phyloP scores from a whole-genome alignment of 2,329 filamentous ascomycete genomes.

The Nothomitra cinnamomea region DNA sequence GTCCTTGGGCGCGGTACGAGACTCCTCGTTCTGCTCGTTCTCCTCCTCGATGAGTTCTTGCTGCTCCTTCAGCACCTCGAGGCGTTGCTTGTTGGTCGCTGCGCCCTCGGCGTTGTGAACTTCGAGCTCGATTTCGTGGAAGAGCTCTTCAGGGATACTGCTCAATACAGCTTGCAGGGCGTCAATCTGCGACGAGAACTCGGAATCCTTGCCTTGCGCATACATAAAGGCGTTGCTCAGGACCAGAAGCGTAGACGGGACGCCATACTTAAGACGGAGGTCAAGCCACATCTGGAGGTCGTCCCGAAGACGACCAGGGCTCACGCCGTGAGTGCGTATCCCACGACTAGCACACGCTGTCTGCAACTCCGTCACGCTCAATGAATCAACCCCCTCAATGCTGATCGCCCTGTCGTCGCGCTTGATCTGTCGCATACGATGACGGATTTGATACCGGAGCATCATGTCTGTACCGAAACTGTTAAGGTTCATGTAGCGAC shows the following conservation, averaged over 20 bases:
- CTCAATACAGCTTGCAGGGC: conserved; percentile 83
- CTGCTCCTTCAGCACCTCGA: conserved; percentile 96
- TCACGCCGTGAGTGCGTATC: conserved; percentile 82
- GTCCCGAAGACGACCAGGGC: conserved; percentile 69
- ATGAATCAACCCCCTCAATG: conserved; percentile 80
- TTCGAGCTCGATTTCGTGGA: conserved; percentile 98
- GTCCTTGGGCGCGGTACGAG: conserved; percentile 62
- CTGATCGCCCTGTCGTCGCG: conserved; percentile 88
- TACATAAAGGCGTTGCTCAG: conserved; percentile 98
- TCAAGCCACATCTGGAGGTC: conserved; percentile 92
- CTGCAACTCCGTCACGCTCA: conserved; percentile 88
- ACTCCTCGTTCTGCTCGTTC: conserved; percentile 76
- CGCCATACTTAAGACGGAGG: conserved; percentile 77
- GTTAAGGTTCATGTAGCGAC: conserved; percentile 94
- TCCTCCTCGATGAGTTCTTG: conserved; percentile 96
- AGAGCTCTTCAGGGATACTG: conserved; percentile 91
- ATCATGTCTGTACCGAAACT: conserved; percentile 96
- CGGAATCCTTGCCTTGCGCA: conserved; percentile 64
- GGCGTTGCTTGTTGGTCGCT: conserved; percentile 95
- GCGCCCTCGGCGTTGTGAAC: conserved; percentile 93
- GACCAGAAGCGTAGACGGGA: conserved; percentile 91
- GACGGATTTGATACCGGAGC: conserved; percentile 90
- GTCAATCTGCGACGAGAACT: conserved; percentile 80
- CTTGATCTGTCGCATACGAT: conserved; percentile 99
- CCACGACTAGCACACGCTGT: conserved; percentile 82